phyloP scores from a whole-genome alignment of 768 basidiomycete genomes.

The Tulasnella sp. region DNA sequence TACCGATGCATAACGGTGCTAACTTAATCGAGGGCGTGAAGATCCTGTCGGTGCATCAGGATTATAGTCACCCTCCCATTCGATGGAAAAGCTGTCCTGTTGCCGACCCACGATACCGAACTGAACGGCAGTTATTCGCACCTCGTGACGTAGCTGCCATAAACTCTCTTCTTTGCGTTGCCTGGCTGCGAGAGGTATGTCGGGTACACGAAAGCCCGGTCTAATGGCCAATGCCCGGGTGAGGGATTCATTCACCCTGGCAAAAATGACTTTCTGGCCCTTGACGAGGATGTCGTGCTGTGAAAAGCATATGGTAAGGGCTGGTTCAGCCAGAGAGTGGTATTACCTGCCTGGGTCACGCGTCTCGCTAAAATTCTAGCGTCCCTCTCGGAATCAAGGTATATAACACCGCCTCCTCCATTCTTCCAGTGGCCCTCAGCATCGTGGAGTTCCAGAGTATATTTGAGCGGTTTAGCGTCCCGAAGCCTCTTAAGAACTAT shows the following conservation, averaged over 20 bases:
- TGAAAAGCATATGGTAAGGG: background rate
- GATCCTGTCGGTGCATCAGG: slow-evolving; percentile 37
- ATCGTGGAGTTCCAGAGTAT: no score
- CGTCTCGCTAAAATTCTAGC: background rate
- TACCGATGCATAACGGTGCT: slow-evolving; percentile 36
- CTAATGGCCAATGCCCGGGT: background rate
- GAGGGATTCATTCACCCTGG: background rate
- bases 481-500: no score
- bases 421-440: no score
- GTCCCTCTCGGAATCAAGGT: background rate
- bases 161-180: slow-evolving; percentile 28
- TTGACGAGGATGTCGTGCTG: background rate
- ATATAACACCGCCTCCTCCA: background rate
- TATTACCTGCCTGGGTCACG: background rate
- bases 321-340: background rate
- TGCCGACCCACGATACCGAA: slow-evolving; percentile 36
- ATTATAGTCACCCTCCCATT: slow-evolving; percentile 48
- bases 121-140: slow-evolving; percentile 52
- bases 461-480: no score
- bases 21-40: slow-evolving; percentile 49
- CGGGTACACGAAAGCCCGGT: background rate
- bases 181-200: background rate
- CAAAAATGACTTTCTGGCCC: background rate
- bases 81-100: slow-evolving; percentile 43
- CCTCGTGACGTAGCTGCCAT: slow-evolving; percentile 32